Evolutionary conservation across 2,329 filamentous ascomycete species (phyloP), one percentile per base, ranked within the genome.

Genomic region (Fusarium sp.): DNA sequence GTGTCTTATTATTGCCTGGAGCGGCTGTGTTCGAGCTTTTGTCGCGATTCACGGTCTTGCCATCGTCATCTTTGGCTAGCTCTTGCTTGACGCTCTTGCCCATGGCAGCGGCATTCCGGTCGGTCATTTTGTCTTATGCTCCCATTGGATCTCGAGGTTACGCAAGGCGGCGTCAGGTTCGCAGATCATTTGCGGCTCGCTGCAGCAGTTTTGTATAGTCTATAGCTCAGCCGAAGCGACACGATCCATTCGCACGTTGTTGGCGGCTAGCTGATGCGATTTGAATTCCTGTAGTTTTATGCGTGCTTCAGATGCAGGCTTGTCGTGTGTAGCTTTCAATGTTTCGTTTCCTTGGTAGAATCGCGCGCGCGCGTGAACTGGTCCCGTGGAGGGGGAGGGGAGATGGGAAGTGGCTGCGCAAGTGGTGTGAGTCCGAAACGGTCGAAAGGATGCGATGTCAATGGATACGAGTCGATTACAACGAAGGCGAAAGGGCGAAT

Each of bases 1-100:
- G 89, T 77, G 88, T 91, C 79, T 86, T 85, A 69, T 81, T 71
- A 44, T 63, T 71, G 43, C 61, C 67, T 45, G 55, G 56, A 45
- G 65, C 70, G 54, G 66, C 58, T 52, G 70, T 62, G 55, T 75
- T 72, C 26, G 67, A 63, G 62, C 45, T 65, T 53, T 76, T 77
- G 47, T 71, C 72, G 53, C 68, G 73, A 65, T 75, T 74, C 53
- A 73, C 75, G 51, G 71, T 68, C 64, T 77, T 77, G 56, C 68
- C 70, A 52, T 74, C 73, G 49, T 71, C 68, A 42, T 55, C 50
- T 66, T 67, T 72, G 70, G 50, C 59, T 55, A 48, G 60, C 56
- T 71, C 70, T 55, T 69, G 67, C 65, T 74, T 77, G 66, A 64
- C 63, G 65, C 70, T 76, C 70, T 75, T 75, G 63, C 70, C 74